Conservation (phyloP, 805 yeast species). For the Millerozyma acaciae region DNA sequence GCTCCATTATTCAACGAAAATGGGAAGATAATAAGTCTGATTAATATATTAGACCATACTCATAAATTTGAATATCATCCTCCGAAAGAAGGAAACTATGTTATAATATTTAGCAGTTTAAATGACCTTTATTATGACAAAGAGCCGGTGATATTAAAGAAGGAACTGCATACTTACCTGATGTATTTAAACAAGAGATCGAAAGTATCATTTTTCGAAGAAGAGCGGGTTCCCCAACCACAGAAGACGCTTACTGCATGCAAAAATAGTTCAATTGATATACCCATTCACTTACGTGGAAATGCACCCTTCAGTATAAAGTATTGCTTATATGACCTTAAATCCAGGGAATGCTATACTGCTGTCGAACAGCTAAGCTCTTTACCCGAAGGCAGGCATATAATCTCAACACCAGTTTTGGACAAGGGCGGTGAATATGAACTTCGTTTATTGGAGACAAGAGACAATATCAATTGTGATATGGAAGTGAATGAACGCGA, state of each 20-base stretch:
- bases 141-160: slow-evolving; percentile 28
- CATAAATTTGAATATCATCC: slow-evolving; percentile 65
- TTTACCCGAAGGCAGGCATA: slow-evolving; percentile 24
- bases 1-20: slow-evolving; percentile 29
- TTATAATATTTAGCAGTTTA: slow-evolving; percentile 62
- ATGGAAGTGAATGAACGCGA: slow-evolving; percentile 67
- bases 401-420: slow-evolving; percentile 53
- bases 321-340: slow-evolving; percentile 60
- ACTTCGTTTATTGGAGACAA: slow-evolving; percentile 57
- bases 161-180: slow-evolving; percentile 49
- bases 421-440: slow-evolving; percentile 70
- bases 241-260: slow-evolving; percentile 24
- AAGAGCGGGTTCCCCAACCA: slow-evolving; percentile 6
- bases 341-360: slow-evolving; percentile 16
- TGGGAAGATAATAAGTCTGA: slow-evolving; percentile 23
- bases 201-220: slow-evolving; percentile 27
- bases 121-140: slow-evolving; percentile 59
- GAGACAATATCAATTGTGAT: slow-evolving; percentile 74
- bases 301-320: slow-evolving; percentile 70
- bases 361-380: slow-evolving; percentile 23
- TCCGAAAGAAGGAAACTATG: slow-evolving; percentile 73
- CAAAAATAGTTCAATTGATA: slow-evolving; percentile 22
- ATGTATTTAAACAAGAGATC: slow-evolving; percentile 75
- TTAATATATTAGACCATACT: slow-evolving; percentile 22
- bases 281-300: slow-evolving; percentile 69